A percentile compares a stretch with the other conserved stretches of the same genome.
phyloP scores from a whole-genome alignment of 164 flowering plant genomes.

The Malania oleifera region DNA sequence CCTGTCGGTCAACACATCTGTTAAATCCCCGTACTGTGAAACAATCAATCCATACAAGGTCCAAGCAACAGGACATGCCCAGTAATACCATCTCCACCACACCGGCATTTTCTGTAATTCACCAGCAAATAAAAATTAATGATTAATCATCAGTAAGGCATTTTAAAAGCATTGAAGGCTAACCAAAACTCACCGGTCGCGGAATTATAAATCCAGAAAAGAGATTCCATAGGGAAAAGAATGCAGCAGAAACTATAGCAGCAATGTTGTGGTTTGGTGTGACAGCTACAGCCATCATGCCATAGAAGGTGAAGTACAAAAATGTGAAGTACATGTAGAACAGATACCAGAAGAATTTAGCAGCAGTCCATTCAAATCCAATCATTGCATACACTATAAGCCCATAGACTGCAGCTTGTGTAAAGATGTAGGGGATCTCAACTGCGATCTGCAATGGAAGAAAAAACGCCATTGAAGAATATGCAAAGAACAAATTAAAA shows the following conservation, averaged over 20 bases:
- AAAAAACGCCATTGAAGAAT: neutral
- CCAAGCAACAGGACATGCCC: constrained; percentile 32
- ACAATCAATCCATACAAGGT: constrained; percentile 25
- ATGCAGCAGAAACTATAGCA: constrained; percentile 22
- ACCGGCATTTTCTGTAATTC: constrained; percentile 30
- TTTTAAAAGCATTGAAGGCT: neutral
- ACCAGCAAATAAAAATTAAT: neutral
- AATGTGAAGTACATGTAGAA: constrained; percentile 49
- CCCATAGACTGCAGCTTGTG: constrained; percentile 33
- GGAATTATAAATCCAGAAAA: constrained; percentile 40
- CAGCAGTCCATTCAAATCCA: constrained; percentile 46
- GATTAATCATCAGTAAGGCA: too few species aligned
- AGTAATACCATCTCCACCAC: constrained; percentile 38
- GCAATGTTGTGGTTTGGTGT: constrained; percentile 47
- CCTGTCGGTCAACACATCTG: neutral
- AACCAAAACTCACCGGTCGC: constrained; percentile 14
- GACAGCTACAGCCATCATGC: constrained; percentile 53
- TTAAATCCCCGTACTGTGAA: constrained; percentile 23
- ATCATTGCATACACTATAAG: constrained; percentile 51
- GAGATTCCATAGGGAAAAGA: constrained; percentile 36
- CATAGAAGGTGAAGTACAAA: constrained; percentile 49
- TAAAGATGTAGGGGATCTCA: constrained; percentile 39
- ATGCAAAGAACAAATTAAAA: neutral
- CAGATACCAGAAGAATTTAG: constrained; percentile 47
- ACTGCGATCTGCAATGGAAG: constrained; percentile 21